Conservation (phyloP, 1,139 yeast species). For the Kurtzmaniella quercitrusa region DNA sequence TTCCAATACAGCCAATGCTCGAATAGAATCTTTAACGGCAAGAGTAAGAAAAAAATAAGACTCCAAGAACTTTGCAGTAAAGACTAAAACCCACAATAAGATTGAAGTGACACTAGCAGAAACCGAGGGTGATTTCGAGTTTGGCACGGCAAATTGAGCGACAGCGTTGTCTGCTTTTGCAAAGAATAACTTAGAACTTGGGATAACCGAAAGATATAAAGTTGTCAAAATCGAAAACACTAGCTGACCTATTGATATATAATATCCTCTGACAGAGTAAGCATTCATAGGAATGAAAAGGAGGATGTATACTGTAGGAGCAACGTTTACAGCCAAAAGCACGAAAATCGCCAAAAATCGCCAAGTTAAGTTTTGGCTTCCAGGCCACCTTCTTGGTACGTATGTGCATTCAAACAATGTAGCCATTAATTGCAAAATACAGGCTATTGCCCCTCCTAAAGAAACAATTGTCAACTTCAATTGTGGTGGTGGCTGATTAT, state of each 20-base stretch:
- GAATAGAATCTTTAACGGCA: slow-evolving; percentile 73
- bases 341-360: slow-evolving; percentile 42
- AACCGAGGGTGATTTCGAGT: slow-evolving; percentile 51
- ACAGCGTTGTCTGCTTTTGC: slow-evolving; percentile 7
- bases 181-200: slow-evolving; percentile 42
- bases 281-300: slow-evolving; percentile 49
- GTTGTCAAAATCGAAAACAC: slow-evolving; percentile 57
- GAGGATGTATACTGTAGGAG: slow-evolving; percentile 63
- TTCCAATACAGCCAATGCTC: slow-evolving; percentile 59
- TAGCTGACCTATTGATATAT: slow-evolving; percentile 56
- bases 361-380: slow-evolving; percentile 45
- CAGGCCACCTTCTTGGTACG: slow-evolving; percentile 70
- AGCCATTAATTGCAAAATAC: slow-evolving; percentile 60
- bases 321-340: slow-evolving; percentile 45
- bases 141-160: slow-evolving; percentile 35
- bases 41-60: slow-evolving; percentile 78
- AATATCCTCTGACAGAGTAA: slow-evolving; percentile 44
- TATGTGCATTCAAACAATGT: slow-evolving; percentile 58
- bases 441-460: slow-evolving; percentile 69
- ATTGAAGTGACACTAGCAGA: slow-evolving; percentile 55
- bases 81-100: slow-evolving; percentile 64
- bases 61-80: slow-evolving; percentile 69
- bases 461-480: slow-evolving; percentile 60
- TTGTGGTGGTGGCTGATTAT: slow-evolving; percentile 65
- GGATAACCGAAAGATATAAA: slow-evolving; percentile 50